These are phyloP conservation scores for Lentinula sp. DNA, from an alignment of 768 basidiomycete species.

Conservation along the genomic window DNA sequence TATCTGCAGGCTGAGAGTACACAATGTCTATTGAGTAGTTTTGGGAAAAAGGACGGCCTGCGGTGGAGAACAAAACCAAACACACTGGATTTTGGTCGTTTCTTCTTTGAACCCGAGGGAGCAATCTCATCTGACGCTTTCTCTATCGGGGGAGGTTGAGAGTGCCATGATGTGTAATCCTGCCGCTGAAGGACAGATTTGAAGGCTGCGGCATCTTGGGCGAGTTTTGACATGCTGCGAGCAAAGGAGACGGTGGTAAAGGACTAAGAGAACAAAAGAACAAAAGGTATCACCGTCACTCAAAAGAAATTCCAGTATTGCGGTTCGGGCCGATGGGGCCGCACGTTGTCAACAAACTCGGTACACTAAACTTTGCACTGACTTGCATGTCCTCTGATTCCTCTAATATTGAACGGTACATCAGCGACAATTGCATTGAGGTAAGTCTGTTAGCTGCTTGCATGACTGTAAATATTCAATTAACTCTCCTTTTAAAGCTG, in stretches of 20 bases:
- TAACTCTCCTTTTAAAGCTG: constrained; percentile 38
- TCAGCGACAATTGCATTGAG: constrained; percentile 72
- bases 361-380: background rate
- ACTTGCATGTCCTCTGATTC: constrained; percentile 56
- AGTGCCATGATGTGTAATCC: constrained; percentile 74
- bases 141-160: constrained; percentile 40
- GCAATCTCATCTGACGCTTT: constrained; percentile 16
- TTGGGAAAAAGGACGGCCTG: constrained; percentile 1
- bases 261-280: background rate
- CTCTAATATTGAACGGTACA: constrained; percentile 60
- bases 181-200: constrained; percentile 58
- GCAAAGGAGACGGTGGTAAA: constrained; percentile 9
- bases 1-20: constrained; percentile 85
- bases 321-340: too few relatives aligned
- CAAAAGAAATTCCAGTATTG: too few relatives aligned
- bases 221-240: constrained; percentile 53
- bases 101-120: constrained; percentile 41
- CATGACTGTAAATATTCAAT: background rate
- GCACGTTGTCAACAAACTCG: too few relatives aligned
- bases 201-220: constrained; percentile 68
- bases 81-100: constrained; percentile 62
- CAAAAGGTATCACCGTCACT: background rate
- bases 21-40: constrained; percentile 49
- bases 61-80: constrained; percentile 1
- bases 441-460: constrained; percentile 33